Base-by-base conservation (phyloP, 2,329 filamentous ascomycete genomes). In the Pseudocercospora vitis region DNA sequence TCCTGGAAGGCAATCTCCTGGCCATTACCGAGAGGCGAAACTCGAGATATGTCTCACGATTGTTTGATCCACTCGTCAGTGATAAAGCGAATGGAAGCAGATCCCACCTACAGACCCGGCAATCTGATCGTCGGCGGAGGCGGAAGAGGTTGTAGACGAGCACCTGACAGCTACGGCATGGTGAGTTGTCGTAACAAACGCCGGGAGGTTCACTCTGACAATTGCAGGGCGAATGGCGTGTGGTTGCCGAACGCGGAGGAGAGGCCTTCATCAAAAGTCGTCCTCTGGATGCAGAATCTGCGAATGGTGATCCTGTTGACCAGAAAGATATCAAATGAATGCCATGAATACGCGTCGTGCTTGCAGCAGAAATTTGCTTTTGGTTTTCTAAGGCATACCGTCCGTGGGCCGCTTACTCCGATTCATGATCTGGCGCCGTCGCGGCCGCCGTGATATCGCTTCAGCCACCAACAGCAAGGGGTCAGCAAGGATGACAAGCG, bases 51-150 rank as follows among this genome's bases (percentile, higher is more conserved):
- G 1, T 89, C 89, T 0, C 71, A 81, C 7, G 77, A 85, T 50
- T 88, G 85, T 0, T 77, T 84, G 18, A 81, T 94, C 1, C 89
- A 94, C 63, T 81, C 84, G 35, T 88, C 85, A 18, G 89, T 89
- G 0, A 83, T 94, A 53, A 81, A 82, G 14, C 80, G 89, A 5
- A 86, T 94, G 83, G 70, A 82, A 42, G 70, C 74, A 6, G 80
- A 91, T 55, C 67, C 76, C 1, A 74, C 63, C 0, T 94, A 92
- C 64, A 78, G 89, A 0, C 89, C 89, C 0, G 89, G 89, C 0
- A 94, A 94, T 57, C 69, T 94, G 49, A 90, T 94, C 56, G 72
- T 91, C 2, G 89, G 89, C 0, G 89, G 89, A 1, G 89, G 89
- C 12, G 89, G 89, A 0, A 76, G 88, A 24, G 89, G 88, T 0